Percentiles rank a stretch among this genome's conserved stretches.
Evolutionary conservation across 2,329 filamentous ascomycete genomes (phyloP).

Genomic region (Fusarium albosuccineum): DNA sequence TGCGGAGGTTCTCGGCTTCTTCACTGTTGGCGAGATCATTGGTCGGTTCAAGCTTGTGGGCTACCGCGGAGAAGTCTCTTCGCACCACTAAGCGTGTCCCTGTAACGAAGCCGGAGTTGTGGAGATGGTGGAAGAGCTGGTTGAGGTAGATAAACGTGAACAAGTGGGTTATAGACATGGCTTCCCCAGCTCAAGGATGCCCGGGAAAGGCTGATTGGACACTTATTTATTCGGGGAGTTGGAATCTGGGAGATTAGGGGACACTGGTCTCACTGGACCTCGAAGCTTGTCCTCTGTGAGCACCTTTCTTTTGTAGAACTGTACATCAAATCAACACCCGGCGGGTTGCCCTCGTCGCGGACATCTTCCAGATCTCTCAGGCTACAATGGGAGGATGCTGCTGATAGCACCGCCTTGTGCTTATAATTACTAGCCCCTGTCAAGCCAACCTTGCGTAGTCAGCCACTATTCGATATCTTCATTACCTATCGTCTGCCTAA

Average conservation of each 20-base stretch:
- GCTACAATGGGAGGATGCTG: constrained; percentile 22
- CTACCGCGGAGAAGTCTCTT: constrained; percentile 80
- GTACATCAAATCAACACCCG: constrained; percentile 49
- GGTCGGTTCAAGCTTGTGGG: constrained; percentile 95
- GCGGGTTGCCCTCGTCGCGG: constrained; percentile 31
- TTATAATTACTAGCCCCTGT: no score
- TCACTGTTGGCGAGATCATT: constrained; percentile 97
- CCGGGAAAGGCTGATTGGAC: constrained; percentile 43
- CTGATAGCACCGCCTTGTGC: background rate
- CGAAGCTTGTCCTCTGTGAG: constrained; percentile 45
- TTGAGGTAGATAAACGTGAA: constrained; percentile 37
- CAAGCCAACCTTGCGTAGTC: no score
- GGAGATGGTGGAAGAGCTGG: constrained; percentile 28
- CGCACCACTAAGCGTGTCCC: constrained; percentile 66
- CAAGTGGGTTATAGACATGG: constrained; percentile 43
- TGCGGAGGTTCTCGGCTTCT: constrained; percentile 94
- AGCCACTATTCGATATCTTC: no score
- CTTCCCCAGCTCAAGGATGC: constrained; percentile 31
- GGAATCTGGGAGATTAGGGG: constrained; percentile 40
- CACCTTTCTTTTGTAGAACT: constrained; percentile 51
- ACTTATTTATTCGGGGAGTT: constrained; percentile 37
- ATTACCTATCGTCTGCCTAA: no score
- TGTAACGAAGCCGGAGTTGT: constrained; percentile 27
- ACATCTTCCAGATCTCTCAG: constrained; percentile 27
- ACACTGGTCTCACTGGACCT: constrained; percentile 41